Evolutionary conservation across 1,284 basidiomycete species (phyloP).

Genomic region (Pyrrhoderma noxium): DNA sequence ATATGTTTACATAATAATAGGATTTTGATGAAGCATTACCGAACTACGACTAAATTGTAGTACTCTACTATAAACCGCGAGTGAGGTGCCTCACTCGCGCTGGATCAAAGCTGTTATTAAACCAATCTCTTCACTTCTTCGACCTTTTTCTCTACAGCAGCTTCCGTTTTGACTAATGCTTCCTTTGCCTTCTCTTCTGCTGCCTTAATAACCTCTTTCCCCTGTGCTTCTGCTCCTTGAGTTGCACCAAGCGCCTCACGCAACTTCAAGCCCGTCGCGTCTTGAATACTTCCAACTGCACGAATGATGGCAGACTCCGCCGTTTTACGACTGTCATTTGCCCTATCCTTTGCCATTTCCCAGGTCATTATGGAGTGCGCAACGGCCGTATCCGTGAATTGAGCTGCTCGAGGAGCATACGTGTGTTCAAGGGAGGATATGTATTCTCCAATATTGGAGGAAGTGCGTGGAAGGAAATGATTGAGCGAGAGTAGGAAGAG

Average conservation of each 20-base stretch:
- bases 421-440: constrained; percentile 62
- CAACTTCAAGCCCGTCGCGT: constrained; percentile 65
- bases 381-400: constrained; percentile 62
- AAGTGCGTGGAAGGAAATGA: constrained; percentile 78
- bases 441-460: constrained; percentile 61
- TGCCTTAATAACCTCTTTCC: constrained; percentile 20
- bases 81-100: too few species aligned
- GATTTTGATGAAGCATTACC: too few species aligned
- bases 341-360: constrained; percentile 40
- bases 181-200: constrained; percentile 23
- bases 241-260: constrained; percentile 49
- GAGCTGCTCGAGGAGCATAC: constrained; percentile 59
- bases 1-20: too few species aligned
- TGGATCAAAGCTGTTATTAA: too few species aligned
- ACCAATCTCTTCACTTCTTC: constrained; percentile 14
- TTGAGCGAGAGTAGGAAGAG: constrained; percentile 59
- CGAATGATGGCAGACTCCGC: constrained; percentile 41
- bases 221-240: constrained; percentile 20
- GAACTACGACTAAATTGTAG: too few species aligned
- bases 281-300: constrained; percentile 55
- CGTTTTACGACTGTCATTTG: constrained; percentile 34
- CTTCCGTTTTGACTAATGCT: constrained; percentile 12
- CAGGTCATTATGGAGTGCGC: constrained; percentile 55
- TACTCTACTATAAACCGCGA: too few species aligned
- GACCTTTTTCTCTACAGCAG: constrained; percentile 3